These are phyloP conservation scores for Colletotrichum godetiae DNA, from an alignment of 2,329 filamentous ascomycete species.

Conservation along the genomic window DNA sequence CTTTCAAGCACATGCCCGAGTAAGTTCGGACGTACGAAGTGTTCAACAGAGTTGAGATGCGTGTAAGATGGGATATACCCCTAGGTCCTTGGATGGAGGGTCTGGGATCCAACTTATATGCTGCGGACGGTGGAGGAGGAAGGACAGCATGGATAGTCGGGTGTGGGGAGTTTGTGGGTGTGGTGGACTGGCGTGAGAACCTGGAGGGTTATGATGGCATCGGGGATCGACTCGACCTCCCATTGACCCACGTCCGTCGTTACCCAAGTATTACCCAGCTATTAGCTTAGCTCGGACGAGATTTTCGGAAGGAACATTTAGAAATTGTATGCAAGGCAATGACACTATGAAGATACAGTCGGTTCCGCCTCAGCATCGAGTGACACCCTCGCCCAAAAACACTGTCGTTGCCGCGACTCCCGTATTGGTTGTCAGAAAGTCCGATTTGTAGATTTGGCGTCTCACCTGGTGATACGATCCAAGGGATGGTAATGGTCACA, in stretches of 20 bases:
- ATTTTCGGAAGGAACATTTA: background rate
- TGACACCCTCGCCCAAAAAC: background rate
- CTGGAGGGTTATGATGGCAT: constrained; percentile 31
- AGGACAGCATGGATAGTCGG: constrained; percentile 1
- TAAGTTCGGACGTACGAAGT: constrained; percentile 44
- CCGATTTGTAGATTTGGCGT: no score
- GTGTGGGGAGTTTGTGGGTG: constrained; percentile 7
- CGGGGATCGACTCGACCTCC: background rate
- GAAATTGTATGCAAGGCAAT: background rate
- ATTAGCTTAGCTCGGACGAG: background rate
- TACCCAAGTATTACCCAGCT: background rate
- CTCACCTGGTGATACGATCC: no score
- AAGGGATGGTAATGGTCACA: background rate
- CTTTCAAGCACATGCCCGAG: constrained; percentile 73
- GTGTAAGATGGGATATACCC: background rate
- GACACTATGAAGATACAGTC: background rate
- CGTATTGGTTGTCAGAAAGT: background rate
- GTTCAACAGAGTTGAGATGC: background rate
- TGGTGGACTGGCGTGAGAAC: constrained; percentile 31
- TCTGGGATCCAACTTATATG: constrained; percentile 11
- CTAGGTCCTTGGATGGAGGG: background rate
- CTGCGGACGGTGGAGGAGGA: background rate
- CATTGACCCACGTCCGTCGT: constrained; percentile 10
- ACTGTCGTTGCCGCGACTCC: background rate
- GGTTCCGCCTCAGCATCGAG: background rate